Conservation (phyloP, 768 basidiomycete genomes). For the Mycena sanguinolenta region DNA sequence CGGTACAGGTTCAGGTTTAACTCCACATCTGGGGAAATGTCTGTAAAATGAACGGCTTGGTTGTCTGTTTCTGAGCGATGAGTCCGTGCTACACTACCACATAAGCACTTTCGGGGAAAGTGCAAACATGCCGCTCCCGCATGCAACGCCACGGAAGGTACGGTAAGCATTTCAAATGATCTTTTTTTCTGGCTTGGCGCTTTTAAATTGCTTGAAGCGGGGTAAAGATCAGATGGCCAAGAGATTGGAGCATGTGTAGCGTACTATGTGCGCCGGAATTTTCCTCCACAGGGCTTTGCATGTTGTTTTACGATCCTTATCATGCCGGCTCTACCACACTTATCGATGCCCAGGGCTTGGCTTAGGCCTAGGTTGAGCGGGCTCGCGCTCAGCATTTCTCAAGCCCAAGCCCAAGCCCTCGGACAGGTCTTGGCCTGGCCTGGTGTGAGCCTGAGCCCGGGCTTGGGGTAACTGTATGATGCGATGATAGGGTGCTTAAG, state of each 20-base stretch:
- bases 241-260: background rate
- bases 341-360: no score
- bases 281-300: background rate
- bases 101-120: background rate
- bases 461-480: no score
- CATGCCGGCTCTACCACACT: background rate
- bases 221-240: constrained; percentile 1
- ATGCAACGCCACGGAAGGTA: constrained; percentile 4
- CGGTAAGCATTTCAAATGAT: constrained; percentile 4
- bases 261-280: no score
- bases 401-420: no score
- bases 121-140: background rate
- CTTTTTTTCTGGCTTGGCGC: background rate
- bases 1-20: background rate
- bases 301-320: background rate
- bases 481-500: no score
- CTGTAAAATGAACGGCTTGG: background rate
- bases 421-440: no score
- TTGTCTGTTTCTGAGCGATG: background rate
- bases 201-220: background rate
- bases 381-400: no score
- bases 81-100: no score
- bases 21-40: background rate
- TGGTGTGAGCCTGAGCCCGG: no score
- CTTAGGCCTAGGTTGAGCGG: no score